Conservation (phyloP, 495 filamentous ascomycete species). For the Glutinoglossum americanum region DNA sequence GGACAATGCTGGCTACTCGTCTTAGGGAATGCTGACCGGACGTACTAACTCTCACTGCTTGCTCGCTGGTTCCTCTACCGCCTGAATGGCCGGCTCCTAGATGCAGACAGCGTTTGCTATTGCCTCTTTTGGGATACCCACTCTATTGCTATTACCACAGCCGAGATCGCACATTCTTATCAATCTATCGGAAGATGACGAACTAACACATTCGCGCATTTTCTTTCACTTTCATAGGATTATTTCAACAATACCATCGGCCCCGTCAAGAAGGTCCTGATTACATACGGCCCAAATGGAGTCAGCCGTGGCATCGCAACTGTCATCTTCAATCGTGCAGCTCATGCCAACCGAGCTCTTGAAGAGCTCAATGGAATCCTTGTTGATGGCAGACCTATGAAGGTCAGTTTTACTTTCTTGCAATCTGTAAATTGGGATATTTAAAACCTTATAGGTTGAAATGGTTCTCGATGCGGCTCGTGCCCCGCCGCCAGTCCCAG, state of each 20-base stretch:
- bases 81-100: conserved; percentile 1
- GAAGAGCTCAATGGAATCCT: conserved; percentile 65
- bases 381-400: conserved; percentile 78
- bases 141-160: conserved; percentile 6
- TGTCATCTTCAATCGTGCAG: conserved; percentile 53
- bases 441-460: conserved; percentile 45
- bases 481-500: conserved; percentile 37
- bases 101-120: not conserved
- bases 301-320: conserved; percentile 74
- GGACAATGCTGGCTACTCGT: not conserved
- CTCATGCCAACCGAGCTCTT: conserved; percentile 61
- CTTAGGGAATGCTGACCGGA: not conserved
- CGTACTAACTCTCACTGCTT: conserved; percentile 38
- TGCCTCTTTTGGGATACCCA: conserved; percentile 12
- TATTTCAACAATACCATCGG: conserved; percentile 82
- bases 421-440: not conserved
- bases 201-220: conserved; percentile 13
- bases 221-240: conserved; percentile 43
- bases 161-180: conserved; percentile 12
- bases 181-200: conserved; percentile 1
- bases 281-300: conserved; percentile 84
- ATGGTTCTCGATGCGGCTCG: conserved; percentile 61
- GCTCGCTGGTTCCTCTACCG: conserved; percentile 41
- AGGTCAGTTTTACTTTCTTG: conserved; percentile 29
- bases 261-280: conserved; percentile 64